These are phyloP conservation scores for Penicillium sp. DNA, from an alignment of 2,329 filamentous ascomycete species.

Conservation along the genomic window DNA sequence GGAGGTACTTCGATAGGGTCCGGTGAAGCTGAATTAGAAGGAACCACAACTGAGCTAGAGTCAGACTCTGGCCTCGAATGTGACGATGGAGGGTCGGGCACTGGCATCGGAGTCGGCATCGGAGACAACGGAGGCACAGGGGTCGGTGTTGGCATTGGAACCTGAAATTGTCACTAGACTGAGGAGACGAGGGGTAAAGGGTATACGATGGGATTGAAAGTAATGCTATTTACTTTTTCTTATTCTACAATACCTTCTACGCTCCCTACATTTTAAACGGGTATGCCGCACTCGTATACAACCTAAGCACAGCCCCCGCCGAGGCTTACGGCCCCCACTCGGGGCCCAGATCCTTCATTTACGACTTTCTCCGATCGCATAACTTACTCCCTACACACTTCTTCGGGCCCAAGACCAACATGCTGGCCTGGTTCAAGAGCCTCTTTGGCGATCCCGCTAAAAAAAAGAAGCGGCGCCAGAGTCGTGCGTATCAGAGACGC, in stretches of 20 bases:
- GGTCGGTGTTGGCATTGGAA: neutral
- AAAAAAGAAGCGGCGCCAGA: neutral
- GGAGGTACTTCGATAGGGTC: no score
- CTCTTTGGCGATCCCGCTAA: neutral
- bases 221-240: neutral
- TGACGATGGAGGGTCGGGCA: neutral
- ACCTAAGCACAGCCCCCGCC: neutral
- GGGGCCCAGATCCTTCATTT: neutral
- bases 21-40: neutral
- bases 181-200: neutral
- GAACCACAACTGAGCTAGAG: neutral
- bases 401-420: neutral
- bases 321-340: neutral
- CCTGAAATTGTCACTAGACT: neutral
- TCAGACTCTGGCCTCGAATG: neutral
- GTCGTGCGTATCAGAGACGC: neutral
- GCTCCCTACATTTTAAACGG: neutral
- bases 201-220: neutral
- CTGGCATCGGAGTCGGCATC: neutral
- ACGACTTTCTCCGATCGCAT: neutral
- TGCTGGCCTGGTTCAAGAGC: neutral
- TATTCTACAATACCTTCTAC: neutral
- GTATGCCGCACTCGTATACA: neutral
- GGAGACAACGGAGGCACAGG: neutral
- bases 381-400: neutral